Percentiles rank a stretch among this genome's conserved stretches.
phyloP scores from a whole-genome alignment of 805 yeast genomes.

The Pachysolen tannophilus region DNA sequence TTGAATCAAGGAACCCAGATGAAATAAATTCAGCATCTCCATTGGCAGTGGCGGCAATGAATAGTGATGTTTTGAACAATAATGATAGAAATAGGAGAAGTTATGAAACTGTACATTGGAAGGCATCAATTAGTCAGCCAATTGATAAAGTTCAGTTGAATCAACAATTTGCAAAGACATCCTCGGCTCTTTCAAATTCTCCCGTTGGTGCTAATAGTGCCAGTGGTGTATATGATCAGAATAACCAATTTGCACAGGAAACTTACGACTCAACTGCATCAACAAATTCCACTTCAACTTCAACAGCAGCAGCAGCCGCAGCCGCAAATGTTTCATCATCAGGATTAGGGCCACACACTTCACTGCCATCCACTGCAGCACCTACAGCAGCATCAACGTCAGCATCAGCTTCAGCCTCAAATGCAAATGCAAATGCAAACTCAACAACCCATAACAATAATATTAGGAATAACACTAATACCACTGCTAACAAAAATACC shows the following conservation, averaged over 20 bases:
- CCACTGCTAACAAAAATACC: too few species aligned
- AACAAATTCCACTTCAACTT: background rate
- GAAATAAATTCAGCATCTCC: background rate
- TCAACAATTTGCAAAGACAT: background rate
- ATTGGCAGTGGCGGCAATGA: background rate
- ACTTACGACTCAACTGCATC: background rate
- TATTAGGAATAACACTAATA: too few species aligned
- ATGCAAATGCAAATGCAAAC: too few species aligned
- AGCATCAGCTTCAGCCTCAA: too few species aligned
- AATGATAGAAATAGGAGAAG: background rate
- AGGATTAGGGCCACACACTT: too few species aligned
- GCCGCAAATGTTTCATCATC: background rate
- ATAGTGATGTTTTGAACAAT: background rate
- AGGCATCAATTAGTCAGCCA: background rate
- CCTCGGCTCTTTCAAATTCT: background rate
- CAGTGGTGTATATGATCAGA: too few species aligned
- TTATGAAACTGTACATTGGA: conserved; percentile 7
- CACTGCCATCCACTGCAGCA: too few species aligned
- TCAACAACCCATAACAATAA: too few species aligned
- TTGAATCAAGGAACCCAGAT: too few species aligned
- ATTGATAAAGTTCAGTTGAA: background rate
- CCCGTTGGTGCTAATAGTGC: too few species aligned
- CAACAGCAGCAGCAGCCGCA: background rate
- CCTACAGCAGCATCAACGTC: too few species aligned
- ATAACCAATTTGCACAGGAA: too few species aligned